phyloP scores from a whole-genome alignment of 1,284 basidiomycete species.

The Phlebopus sp. region DNA sequence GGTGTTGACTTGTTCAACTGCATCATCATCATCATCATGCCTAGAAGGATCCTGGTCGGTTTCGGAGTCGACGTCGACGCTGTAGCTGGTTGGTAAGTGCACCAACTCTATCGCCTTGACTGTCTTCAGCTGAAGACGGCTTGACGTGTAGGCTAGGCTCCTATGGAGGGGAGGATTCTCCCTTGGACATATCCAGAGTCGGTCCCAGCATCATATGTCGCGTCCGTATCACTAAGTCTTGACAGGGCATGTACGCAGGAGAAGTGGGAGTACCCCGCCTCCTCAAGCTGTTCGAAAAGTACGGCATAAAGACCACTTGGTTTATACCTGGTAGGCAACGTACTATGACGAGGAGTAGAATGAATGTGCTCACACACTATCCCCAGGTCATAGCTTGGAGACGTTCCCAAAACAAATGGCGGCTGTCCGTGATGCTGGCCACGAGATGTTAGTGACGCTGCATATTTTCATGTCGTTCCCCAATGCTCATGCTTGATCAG shows the following conservation, averaged over 20 bases:
- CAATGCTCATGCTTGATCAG: conserved; percentile 28
- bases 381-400: conserved; percentile 63
- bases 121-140: not conserved
- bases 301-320: conserved; percentile 66
- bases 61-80: conserved; percentile 66
- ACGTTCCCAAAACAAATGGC: conserved; percentile 68
- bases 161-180: conserved; percentile 67
- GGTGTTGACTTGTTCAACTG: no score
- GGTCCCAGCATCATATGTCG: not conserved
- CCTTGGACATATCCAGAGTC: conserved; percentile 58
- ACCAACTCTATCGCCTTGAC: not conserved
- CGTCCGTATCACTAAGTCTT: not conserved
- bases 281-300: conserved; percentile 72
- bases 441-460: conserved; percentile 51
- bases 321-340: conserved; percentile 61
- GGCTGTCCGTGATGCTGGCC: conserved; percentile 64
- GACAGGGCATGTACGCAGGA: conserved; percentile 66
- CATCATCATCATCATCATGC: conserved; percentile 29
- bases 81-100: conserved; percentile 56
- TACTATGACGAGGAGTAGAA: no score
- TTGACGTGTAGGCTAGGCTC: conserved; percentile 54
- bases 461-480: not conserved
- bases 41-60: conserved; percentile 46
- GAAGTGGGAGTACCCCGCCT: conserved; percentile 70
- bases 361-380: not conserved